phyloP scores from a whole-genome alignment of 176 grass and related monocot species.

The Raddia distichophylla region DNA sequence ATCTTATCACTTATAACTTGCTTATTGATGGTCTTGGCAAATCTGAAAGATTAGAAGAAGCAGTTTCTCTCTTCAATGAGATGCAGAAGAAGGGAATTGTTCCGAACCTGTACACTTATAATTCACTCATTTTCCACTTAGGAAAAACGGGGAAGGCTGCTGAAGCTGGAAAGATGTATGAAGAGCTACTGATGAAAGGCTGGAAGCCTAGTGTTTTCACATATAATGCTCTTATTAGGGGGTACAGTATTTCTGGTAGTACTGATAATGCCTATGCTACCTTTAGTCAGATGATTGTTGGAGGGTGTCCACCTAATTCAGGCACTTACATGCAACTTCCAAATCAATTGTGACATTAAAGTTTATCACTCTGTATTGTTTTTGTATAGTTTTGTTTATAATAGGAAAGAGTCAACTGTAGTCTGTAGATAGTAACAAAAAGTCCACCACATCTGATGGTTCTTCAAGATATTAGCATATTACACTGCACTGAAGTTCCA shows the following conservation, averaged over 20 bases:
- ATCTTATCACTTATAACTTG: slow-evolving; percentile 88
- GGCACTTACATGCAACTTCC: slow-evolving; percentile 91
- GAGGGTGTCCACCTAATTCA: slow-evolving; percentile 75
- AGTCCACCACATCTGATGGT: background rate
- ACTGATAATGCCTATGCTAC: slow-evolving; percentile 72
- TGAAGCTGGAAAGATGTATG: slow-evolving; percentile 83
- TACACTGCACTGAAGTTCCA: slow-evolving; percentile 8
- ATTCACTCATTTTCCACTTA: slow-evolving; percentile 85
- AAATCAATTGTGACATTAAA: slow-evolving; percentile 56
- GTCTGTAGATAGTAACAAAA: slow-evolving; percentile 41
- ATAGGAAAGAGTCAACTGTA: slow-evolving; percentile 33
- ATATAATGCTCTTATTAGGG: slow-evolving; percentile 87
- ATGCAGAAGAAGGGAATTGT: slow-evolving; percentile 76
- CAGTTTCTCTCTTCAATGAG: slow-evolving; percentile 64
- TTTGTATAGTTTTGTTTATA: slow-evolving; percentile 47
- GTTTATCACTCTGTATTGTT: slow-evolving; percentile 32
- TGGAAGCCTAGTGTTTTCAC: slow-evolving; percentile 90
- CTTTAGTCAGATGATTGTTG: slow-evolving; percentile 76
- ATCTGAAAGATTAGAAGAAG: slow-evolving; percentile 72
- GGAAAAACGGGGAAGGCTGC: slow-evolving; percentile 71
- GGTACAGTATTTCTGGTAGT: slow-evolving; percentile 64
- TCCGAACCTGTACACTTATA: slow-evolving; percentile 87
- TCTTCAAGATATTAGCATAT: slow-evolving; percentile 13
- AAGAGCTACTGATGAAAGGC: slow-evolving; percentile 76
- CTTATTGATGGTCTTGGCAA: slow-evolving; percentile 82